Percentiles rank a stretch among this genome's conserved stretches.
Evolutionary conservation across 495 filamentous ascomycete species (phyloP).

Genomic region (Aspergillus asperescens): DNA sequence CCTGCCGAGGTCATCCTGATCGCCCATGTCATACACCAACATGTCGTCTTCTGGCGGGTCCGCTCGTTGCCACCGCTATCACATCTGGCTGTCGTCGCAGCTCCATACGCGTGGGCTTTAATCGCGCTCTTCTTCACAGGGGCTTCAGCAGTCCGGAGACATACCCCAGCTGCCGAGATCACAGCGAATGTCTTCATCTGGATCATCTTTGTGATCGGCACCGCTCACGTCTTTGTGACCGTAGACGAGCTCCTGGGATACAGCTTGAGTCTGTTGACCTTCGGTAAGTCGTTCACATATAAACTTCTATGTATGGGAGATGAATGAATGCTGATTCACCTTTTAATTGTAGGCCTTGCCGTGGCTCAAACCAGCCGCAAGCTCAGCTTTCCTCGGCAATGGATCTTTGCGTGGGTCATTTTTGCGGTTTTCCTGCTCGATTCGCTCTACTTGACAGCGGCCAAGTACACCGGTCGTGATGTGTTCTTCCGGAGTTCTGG

Average conservation of each 20-base stretch:
- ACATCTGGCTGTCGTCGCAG: conserved; percentile 66
- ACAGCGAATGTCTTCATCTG: conserved; percentile 84
- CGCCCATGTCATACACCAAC: conserved; percentile 75
- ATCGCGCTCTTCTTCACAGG: conserved; percentile 84
- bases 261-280: conserved; percentile 62
- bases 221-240: conserved; percentile 62
- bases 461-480: conserved; percentile 55
- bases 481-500: conserved; percentile 36
- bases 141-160: conserved; percentile 61
- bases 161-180: conserved; percentile 60
- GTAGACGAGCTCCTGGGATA: conserved; percentile 85
- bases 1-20: conserved; percentile 66
- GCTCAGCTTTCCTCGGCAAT: conserved; percentile 67
- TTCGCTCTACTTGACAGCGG: conserved; percentile 58
- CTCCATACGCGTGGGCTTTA: conserved; percentile 78
- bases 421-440: conserved; percentile 66
- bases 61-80: conserved; percentile 59
- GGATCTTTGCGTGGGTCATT: conserved; percentile 85
- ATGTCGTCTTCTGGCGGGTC: conserved; percentile 73
- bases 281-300: conserved; percentile 39
- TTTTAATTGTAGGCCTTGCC: conserved; percentile 52
- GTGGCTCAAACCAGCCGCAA: conserved; percentile 68
- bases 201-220: conserved; percentile 67
- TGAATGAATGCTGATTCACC: conserved; percentile 10
- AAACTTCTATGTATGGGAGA: neutral